Conservation (phyloP, 2,329 filamentous ascomycete genomes). For the Lithohypha guttulata region DNA sequence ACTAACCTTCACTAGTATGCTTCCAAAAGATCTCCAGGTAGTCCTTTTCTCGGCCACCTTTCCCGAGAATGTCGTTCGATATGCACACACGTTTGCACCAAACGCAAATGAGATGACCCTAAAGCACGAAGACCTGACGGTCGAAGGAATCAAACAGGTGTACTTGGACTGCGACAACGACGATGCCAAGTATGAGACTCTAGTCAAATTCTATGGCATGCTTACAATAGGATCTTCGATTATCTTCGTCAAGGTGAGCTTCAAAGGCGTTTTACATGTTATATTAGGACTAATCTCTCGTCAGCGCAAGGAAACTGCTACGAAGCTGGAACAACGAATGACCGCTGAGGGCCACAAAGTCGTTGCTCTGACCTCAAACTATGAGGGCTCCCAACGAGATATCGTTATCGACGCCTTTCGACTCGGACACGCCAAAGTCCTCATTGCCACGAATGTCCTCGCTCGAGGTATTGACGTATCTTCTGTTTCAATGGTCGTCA, state of each 20-base stretch:
- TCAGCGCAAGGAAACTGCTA: conserved; percentile 75
- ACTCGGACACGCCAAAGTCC: conserved; percentile 76
- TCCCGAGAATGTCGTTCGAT: conserved; percentile 72
- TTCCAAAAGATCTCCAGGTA: conserved; percentile 68
- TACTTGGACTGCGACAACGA: conserved; percentile 86
- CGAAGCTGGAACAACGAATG: conserved; percentile 78
- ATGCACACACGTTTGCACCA: conserved; percentile 75
- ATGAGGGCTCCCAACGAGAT: conserved; percentile 76
- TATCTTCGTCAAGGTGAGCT: conserved; percentile 80
- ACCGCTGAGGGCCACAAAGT: conserved; percentile 81
- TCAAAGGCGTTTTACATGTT: not conserved
- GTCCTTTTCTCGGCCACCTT: conserved; percentile 94
- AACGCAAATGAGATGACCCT: conserved; percentile 78
- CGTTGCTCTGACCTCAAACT: conserved; percentile 75
- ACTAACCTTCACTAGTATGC: conserved; percentile 45
- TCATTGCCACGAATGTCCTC: conserved; percentile 95
- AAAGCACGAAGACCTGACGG: conserved; percentile 81
- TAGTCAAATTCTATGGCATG: conserved; percentile 87
- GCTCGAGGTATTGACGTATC: conserved; percentile 89
- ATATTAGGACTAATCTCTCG: conserved; percentile 9
- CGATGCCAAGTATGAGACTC: conserved; percentile 71
- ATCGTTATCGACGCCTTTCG: conserved; percentile 78
- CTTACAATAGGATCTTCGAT: conserved; percentile 97
- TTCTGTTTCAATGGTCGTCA: conserved; percentile 94
- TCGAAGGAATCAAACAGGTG: conserved; percentile 94